Evolutionary conservation across 805 yeast genomes (phyloP).

Genomic region (Starmera dryadoides): DNA sequence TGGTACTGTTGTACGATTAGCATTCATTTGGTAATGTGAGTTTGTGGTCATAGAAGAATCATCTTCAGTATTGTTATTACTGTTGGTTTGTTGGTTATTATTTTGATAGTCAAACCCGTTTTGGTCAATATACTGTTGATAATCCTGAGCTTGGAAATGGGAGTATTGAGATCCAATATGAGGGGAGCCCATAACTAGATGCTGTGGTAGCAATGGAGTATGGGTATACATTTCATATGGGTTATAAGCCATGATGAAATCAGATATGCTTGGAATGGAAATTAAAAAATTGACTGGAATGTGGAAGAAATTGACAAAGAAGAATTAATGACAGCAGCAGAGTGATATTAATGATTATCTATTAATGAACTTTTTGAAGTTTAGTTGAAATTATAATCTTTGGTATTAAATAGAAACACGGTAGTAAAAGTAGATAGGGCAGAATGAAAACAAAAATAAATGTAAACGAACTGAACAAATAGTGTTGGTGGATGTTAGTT

Average conservation of each 20-base stretch:
- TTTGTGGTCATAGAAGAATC: neutral
- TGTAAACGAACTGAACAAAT: no score
- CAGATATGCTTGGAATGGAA: neutral
- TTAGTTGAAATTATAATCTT: no score
- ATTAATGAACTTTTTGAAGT: no score
- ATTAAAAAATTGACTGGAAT: no score
- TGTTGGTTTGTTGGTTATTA: neutral
- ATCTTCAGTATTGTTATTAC: neutral
- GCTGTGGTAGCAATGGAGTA: slow-evolving; percentile 18
- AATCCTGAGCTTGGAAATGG: slow-evolving; percentile 1
- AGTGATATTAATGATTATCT: no score
- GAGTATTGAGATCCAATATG: neutral
- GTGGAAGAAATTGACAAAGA: no score
- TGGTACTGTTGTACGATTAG: neutral
- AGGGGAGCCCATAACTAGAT: slow-evolving; percentile 17
- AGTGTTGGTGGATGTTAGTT: no score
- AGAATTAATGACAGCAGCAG: no score
- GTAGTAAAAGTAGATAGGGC: no score
- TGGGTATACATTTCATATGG: slow-evolving; percentile 18
- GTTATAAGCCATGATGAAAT: slow-evolving; percentile 7
- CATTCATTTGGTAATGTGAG: neutral
- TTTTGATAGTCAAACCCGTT: neutral
- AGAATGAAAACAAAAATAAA: no score
- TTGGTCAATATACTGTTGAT: neutral
- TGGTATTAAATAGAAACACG: no score